Conservation (phyloP, 768 basidiomycete genomes). For the Naganishia randhawae region DNA sequence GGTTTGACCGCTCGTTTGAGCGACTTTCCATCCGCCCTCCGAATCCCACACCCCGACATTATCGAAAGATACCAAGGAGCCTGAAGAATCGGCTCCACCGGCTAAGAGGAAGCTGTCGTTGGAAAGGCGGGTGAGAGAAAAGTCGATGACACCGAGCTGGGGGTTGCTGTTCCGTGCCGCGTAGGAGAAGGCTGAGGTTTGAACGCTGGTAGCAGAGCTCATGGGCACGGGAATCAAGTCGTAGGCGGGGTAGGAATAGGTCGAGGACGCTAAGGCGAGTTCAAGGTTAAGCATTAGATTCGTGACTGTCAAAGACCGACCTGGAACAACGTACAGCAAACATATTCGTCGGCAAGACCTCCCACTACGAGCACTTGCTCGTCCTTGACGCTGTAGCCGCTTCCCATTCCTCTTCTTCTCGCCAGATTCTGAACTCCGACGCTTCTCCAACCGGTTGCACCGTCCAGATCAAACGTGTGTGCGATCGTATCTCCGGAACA, state of each 20-base stretch:
- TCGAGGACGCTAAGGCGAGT: slow-evolving; percentile 34
- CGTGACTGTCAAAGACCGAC: not conserved
- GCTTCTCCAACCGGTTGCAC: slow-evolving; percentile 31
- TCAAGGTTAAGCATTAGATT: not conserved
- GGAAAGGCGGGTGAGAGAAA: slow-evolving; percentile 37
- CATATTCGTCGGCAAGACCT: slow-evolving; percentile 44
- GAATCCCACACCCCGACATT: slow-evolving; percentile 41
- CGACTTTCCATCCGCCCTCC: slow-evolving; percentile 38
- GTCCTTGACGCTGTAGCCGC: slow-evolving; percentile 32
- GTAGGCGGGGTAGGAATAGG: slow-evolving; percentile 42
- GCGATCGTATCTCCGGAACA: slow-evolving; percentile 38
- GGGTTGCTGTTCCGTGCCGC: slow-evolving; percentile 33
- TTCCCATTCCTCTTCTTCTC: slow-evolving; percentile 41
- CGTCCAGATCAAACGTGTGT: slow-evolving; percentile 38
- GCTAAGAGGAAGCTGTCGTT: slow-evolving; percentile 38
- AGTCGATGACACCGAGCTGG: slow-evolving; percentile 42
- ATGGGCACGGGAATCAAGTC: slow-evolving; percentile 43
- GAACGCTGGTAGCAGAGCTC: slow-evolving; percentile 31
- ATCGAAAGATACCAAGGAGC: slow-evolving; percentile 38
- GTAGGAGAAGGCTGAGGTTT: slow-evolving; percentile 36
- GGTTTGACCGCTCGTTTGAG: slow-evolving; percentile 40
- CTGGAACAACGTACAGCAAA: slow-evolving; percentile 40
- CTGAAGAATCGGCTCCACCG: slow-evolving; percentile 42
- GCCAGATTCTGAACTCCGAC: slow-evolving; percentile 34
- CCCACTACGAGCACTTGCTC: slow-evolving; percentile 44